A percentile compares a stretch with the other conserved stretches of the same genome.
Conservation (phyloP, 164 flowering plant species). For the Warburgia ugandensis region DNA sequence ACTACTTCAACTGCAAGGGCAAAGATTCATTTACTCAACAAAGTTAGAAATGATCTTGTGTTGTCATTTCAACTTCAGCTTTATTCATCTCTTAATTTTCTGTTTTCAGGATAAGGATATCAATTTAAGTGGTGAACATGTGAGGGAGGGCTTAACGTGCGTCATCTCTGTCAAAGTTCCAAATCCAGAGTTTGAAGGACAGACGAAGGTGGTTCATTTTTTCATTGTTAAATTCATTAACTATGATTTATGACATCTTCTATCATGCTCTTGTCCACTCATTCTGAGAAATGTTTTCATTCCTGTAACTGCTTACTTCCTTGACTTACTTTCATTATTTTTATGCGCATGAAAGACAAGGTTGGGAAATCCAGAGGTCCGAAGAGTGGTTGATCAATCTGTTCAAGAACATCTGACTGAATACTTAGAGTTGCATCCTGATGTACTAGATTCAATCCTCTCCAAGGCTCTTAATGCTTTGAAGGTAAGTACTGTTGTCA, state of each 20-base stretch:
- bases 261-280: no score
- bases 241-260: no score
- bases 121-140: conserved; percentile 92
- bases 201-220: conserved; percentile 66
- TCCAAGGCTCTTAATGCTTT: conserved; percentile 87
- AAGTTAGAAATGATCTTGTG: no score
- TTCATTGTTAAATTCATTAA: neutral
- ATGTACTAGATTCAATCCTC: conserved; percentile 82
- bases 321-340: conserved; percentile 7
- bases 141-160: conserved; percentile 93
- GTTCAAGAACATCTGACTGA: conserved; percentile 89
- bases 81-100: neutral
- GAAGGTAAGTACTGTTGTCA: no score
- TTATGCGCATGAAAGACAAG: conserved; percentile 53
- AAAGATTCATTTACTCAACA: no score
- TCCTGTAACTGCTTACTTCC: neutral
- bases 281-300: neutral
- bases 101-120: conserved; percentile 75
- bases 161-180: conserved; percentile 91
- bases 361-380: conserved; percentile 98
- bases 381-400: conserved; percentile 85
- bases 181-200: conserved; percentile 99
- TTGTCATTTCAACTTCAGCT: neutral
- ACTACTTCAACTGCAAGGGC: no score
- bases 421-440: conserved; percentile 93